Evolutionary conservation across 768 basidiomycete genomes (phyloP), one percentile per base, ranked within the genome.

Genomic region (Lactarius sanguifluus): DNA sequence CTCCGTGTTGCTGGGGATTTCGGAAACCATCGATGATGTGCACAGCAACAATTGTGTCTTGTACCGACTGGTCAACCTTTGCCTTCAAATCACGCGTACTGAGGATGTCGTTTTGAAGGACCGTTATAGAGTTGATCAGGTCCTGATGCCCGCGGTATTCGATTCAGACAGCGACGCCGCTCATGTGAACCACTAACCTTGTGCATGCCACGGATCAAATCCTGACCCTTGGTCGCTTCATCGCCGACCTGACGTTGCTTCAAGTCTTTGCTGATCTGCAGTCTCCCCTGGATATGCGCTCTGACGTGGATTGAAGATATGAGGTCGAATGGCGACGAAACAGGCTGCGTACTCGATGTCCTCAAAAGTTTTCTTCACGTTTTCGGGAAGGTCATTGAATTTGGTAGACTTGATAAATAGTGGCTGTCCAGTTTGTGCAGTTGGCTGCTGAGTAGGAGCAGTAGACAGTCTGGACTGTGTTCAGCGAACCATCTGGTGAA

Each of bases 321-420:
- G 69, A 8, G 61, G 10, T 56, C 45, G 7, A 66, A 20, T 64
- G 18, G 20, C 43, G 41, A 59, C 52, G 36, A 38, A 25, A 20
- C 57, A 45, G 41, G 8, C 5, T 34, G 71, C 86, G 65, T 70
- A 93, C 92, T 94, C 92, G 52, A 94, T 83, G 45, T 75, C 74
- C 72, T 92, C 92, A 20, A 94, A 79, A 5, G 76, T 79, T 67
- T 77, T 85, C 76, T 86, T 90, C 25, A 87, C 67, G 2, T 85
- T 81, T 59, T 93, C 91, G 1, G 90, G 86, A 4, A 93, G 76
- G 73, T 94, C 92, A 62, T 93, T 94, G 76, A 92, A 94, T 73
- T 91, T 93, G 0, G 90, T 91, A 0, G 81, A 79, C 64, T 79
- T 82, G 34, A 79, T 79, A 70, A 87, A 83, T 7, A 79, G 78